Base-by-base conservation (phyloP, 2,329 filamentous ascomycete species). In the Juglanconis juglandina region DNA sequence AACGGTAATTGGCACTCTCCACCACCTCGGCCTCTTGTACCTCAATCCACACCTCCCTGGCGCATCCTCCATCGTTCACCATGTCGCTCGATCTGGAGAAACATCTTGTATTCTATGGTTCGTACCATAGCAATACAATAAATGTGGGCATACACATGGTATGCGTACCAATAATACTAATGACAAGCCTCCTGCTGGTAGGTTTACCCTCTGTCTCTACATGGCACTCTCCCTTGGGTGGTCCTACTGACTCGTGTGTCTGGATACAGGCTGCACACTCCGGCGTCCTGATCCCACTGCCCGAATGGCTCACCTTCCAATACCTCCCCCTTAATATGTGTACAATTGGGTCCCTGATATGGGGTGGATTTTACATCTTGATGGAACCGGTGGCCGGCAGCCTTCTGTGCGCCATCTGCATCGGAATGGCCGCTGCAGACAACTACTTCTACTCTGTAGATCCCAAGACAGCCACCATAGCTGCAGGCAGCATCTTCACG, bases 331-430 rank as follows among this genome's bases (percentile, higher is more conserved):
- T 87, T 60, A 93, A 86, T 66, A 77, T 86, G 48, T 85, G 84
- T 64, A 91, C 85, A 11, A 83, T 90, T 58, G 77, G 78, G 49
- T 85, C 87, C 39, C 81, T 86, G 56, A 70, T 87, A 34, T 97
- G 95, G 76, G 84, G 89, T 42, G 83, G 83, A 2, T 84, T 97
- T 58, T 99, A 98, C 72, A 82, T 98, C 52, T 84, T 99, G 30
- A 88, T 99, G 70, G 95, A 99, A 72, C 95, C 95, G 1, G 92
- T 98, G 1, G 95, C 95, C 10, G 95, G 95, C 54, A 87, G 86
- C 10, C 77, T 90, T 34, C 79, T 96, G 47, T 87, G 90, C 5
- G 84, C 90, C 3, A 79, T 97, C 37, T 87, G 96, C 62, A 77
- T 98, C 48, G 88, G 79, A 24, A 86, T 85, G 58, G 89, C 92